phyloP scores from a whole-genome alignment of 305 asterid species.

The Solanum hybrid region DNA sequence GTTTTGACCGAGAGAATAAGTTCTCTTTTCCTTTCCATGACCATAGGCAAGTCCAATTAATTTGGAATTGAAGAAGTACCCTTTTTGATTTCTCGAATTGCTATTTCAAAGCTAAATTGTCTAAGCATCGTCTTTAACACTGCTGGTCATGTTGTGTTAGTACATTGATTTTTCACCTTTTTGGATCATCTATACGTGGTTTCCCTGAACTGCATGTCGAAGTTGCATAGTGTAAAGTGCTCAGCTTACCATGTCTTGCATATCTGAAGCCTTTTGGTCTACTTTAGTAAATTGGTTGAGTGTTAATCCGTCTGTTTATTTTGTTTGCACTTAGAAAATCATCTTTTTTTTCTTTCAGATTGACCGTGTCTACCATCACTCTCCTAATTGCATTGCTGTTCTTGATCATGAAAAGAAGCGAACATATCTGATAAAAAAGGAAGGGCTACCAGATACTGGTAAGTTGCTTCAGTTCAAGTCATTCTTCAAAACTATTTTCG shows the following conservation, averaged over 20 bases:
- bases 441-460: constrained; percentile 91
- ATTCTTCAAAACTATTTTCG: not conserved
- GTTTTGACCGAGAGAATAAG: not conserved
- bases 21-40: not conserved
- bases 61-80: not conserved
- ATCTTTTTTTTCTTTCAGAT: constrained; percentile 32
- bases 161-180: not conserved
- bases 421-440: constrained; percentile 71
- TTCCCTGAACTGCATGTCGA: not conserved
- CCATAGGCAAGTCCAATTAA: not conserved
- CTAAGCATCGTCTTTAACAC: not conserved
- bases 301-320: not conserved
- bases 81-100: not conserved
- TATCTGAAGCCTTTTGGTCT: not conserved
- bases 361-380: constrained; percentile 73
- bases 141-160: not conserved
- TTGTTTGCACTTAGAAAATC: not conserved
- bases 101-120: not conserved
- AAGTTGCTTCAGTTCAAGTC: constrained; percentile 11
- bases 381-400: constrained; percentile 63
- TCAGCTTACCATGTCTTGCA: not conserved
- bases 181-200: not conserved
- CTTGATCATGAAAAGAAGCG: constrained; percentile 91
- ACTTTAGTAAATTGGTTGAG: not conserved
- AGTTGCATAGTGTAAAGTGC: not conserved